Conservation (phyloP, 306 rosid genomes). For the Cucurbita argyrosperma region DNA sequence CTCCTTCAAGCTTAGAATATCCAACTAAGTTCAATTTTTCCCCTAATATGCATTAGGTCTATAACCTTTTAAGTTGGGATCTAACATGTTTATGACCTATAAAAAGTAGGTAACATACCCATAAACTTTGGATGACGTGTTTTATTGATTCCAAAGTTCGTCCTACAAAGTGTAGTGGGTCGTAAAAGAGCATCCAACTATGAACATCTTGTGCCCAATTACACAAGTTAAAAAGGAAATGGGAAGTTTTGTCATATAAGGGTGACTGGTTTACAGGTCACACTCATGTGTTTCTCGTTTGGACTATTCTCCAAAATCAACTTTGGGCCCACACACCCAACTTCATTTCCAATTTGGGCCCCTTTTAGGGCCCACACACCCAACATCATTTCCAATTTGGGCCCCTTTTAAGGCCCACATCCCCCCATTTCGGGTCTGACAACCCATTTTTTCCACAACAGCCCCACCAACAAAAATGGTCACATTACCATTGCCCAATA, state of each 20-base stretch:
- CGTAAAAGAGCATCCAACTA: no score
- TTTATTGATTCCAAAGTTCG: no score
- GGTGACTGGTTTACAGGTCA: background rate
- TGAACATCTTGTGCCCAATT: no score
- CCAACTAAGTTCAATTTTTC: no score
- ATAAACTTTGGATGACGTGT: no score
- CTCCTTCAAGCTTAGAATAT: no score
- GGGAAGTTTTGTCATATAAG: background rate
- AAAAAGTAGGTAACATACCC: no score
- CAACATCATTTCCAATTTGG: background rate
- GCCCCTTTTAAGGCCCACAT: background rate
- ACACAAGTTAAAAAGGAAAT: no score
- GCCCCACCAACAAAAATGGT: background rate
- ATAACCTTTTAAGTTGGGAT: no score
- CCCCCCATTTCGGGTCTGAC: background rate
- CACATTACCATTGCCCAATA: background rate
- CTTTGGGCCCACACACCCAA: background rate
- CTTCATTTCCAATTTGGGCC: background rate
- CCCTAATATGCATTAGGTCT: no score
- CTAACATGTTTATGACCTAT: no score
- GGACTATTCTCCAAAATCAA: background rate
- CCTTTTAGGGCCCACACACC: background rate
- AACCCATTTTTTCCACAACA: background rate
- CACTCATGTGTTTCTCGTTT: background rate
- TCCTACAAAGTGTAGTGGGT: no score